phyloP scores from a whole-genome alignment of 176 grass and related monocot genomes.

The Secale cereale region DNA sequence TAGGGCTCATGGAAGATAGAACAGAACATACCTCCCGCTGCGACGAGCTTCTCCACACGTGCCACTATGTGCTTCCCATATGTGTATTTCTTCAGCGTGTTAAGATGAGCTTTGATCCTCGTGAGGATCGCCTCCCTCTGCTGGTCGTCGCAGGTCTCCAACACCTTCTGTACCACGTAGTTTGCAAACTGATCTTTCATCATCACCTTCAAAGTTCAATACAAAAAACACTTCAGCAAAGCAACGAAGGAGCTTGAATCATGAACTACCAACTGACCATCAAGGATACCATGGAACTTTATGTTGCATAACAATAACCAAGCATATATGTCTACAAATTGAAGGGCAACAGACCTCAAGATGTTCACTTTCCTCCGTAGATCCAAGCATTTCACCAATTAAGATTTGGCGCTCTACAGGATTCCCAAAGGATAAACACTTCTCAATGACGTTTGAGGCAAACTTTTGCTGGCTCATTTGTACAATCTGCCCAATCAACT shows the following conservation, averaged over 20 bases:
- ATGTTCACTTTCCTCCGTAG: constrained; percentile 48
- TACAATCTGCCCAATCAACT: constrained; percentile 45
- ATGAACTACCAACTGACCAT: background rate
- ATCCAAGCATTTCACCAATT: constrained; percentile 51
- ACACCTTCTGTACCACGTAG: constrained; percentile 58
- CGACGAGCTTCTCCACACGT: constrained; percentile 55
- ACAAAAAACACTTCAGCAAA: background rate
- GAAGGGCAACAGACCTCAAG: constrained; percentile 30
- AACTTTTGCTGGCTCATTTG: constrained; percentile 57
- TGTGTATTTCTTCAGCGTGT: constrained; percentile 55
- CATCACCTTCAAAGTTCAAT: constrained; percentile 46
- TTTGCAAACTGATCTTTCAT: constrained; percentile 63
- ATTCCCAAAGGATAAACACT: constrained; percentile 41
- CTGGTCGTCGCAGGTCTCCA: constrained; percentile 53
- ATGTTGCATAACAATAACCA: background rate
- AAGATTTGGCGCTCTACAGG: constrained; percentile 38
- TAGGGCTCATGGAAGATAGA: background rate
- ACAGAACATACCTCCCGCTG: constrained; percentile 40
- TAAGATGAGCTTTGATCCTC: constrained; percentile 55
- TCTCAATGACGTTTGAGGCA: constrained; percentile 47
- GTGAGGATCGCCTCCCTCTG: constrained; percentile 49
- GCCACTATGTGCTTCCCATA: constrained; percentile 59
- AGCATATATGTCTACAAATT: background rate
- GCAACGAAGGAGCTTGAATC: background rate
- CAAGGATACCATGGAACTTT: background rate